A percentile compares a stretch with the other conserved stretches of the same genome.
Evolutionary conservation across 768 basidiomycete species (phyloP).

Genomic region (Jaapia argillacea): DNA sequence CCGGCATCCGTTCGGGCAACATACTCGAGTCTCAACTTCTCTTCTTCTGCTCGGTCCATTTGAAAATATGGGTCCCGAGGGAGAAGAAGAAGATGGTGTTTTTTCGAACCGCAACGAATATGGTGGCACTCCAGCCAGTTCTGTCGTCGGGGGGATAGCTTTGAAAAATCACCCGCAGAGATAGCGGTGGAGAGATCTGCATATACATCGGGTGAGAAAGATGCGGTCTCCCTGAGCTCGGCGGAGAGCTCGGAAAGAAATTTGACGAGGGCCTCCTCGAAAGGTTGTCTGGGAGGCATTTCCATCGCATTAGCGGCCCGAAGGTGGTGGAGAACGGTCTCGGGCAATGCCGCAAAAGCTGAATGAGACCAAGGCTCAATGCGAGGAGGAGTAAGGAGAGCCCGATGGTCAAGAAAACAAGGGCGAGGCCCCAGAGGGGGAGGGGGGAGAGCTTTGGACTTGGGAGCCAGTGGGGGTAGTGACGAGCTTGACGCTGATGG

Average conservation of each 20-base stretch:
- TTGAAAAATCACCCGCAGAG: conserved; percentile 20
- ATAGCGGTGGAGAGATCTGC: conserved; percentile 39
- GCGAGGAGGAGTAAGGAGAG: conserved; percentile 27
- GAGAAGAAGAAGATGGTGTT: conserved; percentile 43
- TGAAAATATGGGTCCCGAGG: conserved; percentile 53
- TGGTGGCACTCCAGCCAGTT: conserved; percentile 54
- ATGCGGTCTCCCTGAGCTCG: conserved; percentile 51
- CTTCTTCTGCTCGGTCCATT: conserved; percentile 37
- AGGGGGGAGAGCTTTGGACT: not conserved
- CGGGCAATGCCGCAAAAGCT: conserved; percentile 51
- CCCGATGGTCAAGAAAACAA: conserved; percentile 27
- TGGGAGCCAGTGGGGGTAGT: conserved; percentile 1
- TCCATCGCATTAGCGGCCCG: conserved; percentile 40
- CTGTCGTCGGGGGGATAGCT: conserved; percentile 29
- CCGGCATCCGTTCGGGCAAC: conserved; percentile 29
- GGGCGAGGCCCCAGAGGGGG: conserved; percentile 16
- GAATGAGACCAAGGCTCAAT: conserved; percentile 53
- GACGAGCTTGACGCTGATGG: not conserved
- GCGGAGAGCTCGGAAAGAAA: conserved; percentile 43
- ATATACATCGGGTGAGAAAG: conserved; percentile 45
- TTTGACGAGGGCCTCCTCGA: conserved; percentile 36
- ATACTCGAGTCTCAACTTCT: conserved; percentile 38
- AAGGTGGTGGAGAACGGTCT: conserved; percentile 45
- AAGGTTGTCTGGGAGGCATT: conserved; percentile 47
- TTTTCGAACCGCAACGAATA: conserved; percentile 49